These are phyloP conservation scores for Oldenlandia corymbosa DNA, from an alignment of 257 asterid species.

Conservation along the genomic window DNA sequence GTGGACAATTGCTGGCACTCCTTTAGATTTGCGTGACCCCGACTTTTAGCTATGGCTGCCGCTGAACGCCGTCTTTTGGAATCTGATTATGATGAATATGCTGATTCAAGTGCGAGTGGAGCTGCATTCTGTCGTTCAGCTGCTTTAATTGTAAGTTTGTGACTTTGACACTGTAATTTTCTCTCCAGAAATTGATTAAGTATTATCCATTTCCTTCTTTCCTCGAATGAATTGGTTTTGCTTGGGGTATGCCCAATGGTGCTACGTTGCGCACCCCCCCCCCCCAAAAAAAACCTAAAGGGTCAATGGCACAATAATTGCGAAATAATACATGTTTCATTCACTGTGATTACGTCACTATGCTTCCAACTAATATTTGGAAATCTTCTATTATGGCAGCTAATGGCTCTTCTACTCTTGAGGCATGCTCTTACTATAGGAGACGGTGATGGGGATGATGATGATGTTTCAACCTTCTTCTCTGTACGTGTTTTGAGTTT, in stretches of 20 bases:
- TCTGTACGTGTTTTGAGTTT: slow-evolving; percentile 28
- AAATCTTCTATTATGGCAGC: slow-evolving; percentile 19
- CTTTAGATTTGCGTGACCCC: slow-evolving; percentile 40
- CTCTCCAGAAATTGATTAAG: neutral
- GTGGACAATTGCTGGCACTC: slow-evolving; percentile 42
- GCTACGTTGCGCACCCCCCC: too few relatives aligned
- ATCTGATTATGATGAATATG: slow-evolving; percentile 40
- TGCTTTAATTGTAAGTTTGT: slow-evolving; percentile 37
- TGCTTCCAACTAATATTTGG: neutral
- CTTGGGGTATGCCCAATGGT: too few relatives aligned
- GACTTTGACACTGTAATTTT: neutral
- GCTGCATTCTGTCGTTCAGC: slow-evolving; percentile 50
- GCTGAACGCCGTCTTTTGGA: slow-evolving; percentile 43
- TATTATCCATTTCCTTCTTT: too few relatives aligned
- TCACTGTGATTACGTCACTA: too few relatives aligned
- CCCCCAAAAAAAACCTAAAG: too few relatives aligned
- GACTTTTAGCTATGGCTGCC: slow-evolving; percentile 41
- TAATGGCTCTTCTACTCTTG: slow-evolving; percentile 46
- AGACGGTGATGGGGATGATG: slow-evolving; percentile 38
- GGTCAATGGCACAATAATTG: neutral
- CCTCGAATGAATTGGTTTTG: neutral
- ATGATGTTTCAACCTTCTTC: slow-evolving; percentile 40
- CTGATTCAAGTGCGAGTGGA: slow-evolving; percentile 40
- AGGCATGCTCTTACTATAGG: slow-evolving; percentile 44
- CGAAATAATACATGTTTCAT: too few relatives aligned